Conservation (phyloP, 2,329 filamentous ascomycete species). For the Exophiala sp. region DNA sequence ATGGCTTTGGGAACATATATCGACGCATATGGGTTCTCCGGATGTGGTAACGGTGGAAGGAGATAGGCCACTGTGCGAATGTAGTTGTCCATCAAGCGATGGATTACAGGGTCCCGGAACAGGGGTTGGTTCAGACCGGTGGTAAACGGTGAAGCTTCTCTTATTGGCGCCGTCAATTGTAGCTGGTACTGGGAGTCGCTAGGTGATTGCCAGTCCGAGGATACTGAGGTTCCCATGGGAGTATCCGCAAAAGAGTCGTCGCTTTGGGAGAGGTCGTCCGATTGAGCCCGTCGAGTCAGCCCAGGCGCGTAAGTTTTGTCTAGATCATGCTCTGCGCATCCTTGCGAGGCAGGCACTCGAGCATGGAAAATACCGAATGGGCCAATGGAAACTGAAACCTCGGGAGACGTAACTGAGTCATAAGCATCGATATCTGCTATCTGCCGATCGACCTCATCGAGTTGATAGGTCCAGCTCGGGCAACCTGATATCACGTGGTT, state of each 20-base stretch:
- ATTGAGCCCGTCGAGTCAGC: neutral
- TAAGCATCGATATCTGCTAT: conserved; percentile 12
- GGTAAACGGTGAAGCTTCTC: neutral
- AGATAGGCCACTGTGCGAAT: conserved; percentile 12
- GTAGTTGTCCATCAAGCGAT: conserved; percentile 20
- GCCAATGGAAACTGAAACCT: conserved; percentile 1
- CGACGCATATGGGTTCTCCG: conserved; percentile 13
- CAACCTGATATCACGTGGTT: conserved; percentile 2
- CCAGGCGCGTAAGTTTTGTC: neutral
- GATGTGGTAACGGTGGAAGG: conserved; percentile 17
- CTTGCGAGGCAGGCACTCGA: neutral
- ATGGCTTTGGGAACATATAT: conserved; percentile 20
- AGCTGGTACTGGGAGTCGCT: neutral
- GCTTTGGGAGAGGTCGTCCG: neutral
- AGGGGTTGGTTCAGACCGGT: neutral
- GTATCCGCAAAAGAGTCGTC: neutral
- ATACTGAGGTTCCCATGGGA: neutral
- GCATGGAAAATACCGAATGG: conserved; percentile 12
- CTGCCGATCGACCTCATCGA: conserved; percentile 16
- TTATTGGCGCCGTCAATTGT: neutral
- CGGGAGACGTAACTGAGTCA: neutral
- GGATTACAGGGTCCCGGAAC: conserved; percentile 14
- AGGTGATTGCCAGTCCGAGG: neutral
- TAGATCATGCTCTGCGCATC: neutral
- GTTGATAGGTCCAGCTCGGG: conserved; percentile 10